Evolutionary conservation across 2,329 filamentous ascomycete species (phyloP).

Genomic region (Coleophoma eucalyptorum): DNA sequence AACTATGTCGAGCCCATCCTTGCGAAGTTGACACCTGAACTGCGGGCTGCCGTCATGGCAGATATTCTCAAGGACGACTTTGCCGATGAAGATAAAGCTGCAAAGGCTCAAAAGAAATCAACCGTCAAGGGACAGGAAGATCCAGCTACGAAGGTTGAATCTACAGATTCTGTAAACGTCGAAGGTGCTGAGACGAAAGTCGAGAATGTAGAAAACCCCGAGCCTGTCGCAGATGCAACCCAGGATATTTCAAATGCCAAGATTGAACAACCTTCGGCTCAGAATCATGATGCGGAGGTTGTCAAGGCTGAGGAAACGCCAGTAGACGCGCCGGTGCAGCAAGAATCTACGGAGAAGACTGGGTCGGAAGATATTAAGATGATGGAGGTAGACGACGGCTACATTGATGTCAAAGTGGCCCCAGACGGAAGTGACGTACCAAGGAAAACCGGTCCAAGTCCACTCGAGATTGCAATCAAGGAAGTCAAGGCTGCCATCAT

Average conservation of each 20-base stretch:
- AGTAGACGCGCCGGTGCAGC: not conserved
- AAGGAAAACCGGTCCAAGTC: constrained; percentile 27
- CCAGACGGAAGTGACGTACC: not conserved
- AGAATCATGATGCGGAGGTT: not conserved
- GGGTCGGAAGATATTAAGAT: not conserved
- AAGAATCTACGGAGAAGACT: not conserved
- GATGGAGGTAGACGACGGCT: not conserved
- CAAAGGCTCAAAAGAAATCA: constrained; percentile 11
- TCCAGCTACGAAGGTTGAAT: constrained; percentile 17
- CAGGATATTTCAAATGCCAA: not conserved
- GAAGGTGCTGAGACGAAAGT: not conserved
- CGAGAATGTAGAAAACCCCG: not conserved
- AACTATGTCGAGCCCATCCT: constrained; percentile 72
- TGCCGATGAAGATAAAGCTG: constrained; percentile 18
- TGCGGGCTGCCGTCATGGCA: constrained; percentile 58
- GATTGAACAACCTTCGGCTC: not conserved
- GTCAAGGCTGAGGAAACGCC: not conserved
- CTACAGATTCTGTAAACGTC: not conserved
- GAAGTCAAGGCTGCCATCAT: constrained; percentile 80
- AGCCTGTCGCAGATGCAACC: not conserved
- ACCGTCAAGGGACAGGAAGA: constrained; percentile 9
- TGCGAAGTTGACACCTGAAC: constrained; percentile 57
- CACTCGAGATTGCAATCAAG: constrained; percentile 63
- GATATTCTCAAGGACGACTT: constrained; percentile 44
- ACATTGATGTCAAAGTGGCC: not conserved